Evolutionary conservation across 352 stramenopile genomes (phyloP).

Genomic region (Pythium phragmitis): DNA sequence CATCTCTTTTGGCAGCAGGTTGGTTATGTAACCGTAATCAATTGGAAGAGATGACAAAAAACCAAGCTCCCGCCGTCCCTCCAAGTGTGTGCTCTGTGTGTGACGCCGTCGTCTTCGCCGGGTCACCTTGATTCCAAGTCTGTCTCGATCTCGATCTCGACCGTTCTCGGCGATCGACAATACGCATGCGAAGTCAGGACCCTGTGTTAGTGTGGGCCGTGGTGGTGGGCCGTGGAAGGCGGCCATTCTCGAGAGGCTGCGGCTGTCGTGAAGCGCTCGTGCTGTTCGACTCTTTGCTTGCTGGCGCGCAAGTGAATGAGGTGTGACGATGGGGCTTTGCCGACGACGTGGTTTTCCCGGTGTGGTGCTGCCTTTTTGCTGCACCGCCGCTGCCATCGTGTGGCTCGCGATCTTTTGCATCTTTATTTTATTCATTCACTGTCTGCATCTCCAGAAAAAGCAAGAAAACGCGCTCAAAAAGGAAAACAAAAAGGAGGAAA

Average conservation of each 20-base stretch:
- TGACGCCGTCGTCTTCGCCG: not conserved
- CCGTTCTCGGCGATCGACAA: not conserved
- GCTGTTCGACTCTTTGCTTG: not conserved
- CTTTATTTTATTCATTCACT: conserved; percentile 22
- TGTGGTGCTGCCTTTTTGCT: not conserved
- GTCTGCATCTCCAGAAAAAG: conserved; percentile 27
- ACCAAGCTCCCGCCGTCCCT: conserved; percentile 5
- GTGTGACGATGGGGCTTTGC: not conserved
- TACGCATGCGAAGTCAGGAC: conserved; percentile 8
- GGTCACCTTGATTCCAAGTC: not conserved
- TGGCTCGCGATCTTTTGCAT: conserved; percentile 6
- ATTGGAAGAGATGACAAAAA: conserved; percentile 34
- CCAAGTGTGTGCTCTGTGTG: conserved; percentile 14
- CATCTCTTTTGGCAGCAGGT: conserved; percentile 30
- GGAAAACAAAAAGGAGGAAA: conserved; percentile 35
- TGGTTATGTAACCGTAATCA: conserved; percentile 36
- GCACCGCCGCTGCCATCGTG: conserved; percentile 1
- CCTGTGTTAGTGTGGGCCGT: conserved; percentile 17
- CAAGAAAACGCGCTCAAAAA: conserved; percentile 31
- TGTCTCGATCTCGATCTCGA: not conserved
- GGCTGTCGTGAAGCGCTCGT: not conserved
- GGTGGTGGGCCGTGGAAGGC: not conserved
- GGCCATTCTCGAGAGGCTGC: not conserved
- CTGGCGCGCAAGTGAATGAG: conserved; percentile 10
- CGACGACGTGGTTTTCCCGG: not conserved